Evolutionary conservation across 306 rosid genomes (phyloP).

Genomic region (Luffa aegyptiaca): DNA sequence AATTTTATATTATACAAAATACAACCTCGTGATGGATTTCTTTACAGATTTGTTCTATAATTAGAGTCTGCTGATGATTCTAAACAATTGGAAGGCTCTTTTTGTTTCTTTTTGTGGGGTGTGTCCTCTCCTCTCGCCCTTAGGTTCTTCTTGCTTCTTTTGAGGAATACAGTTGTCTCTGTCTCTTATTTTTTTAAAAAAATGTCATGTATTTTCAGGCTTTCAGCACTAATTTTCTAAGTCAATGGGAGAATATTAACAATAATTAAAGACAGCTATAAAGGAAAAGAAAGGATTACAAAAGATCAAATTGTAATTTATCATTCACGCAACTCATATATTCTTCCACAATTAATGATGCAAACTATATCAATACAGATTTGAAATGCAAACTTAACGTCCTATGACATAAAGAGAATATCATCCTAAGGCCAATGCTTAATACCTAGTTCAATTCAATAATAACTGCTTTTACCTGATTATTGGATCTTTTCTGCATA

Average conservation of each 20-base stretch:
- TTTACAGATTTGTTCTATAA: no score
- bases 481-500: constrained; percentile 47
- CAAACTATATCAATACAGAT: not conserved
- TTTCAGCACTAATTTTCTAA: not conserved
- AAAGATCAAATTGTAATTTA: not conserved
- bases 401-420: not conserved
- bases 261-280: not conserved
- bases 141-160: no score
- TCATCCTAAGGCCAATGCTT: not conserved
- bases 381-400: not conserved
- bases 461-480: constrained; percentile 43
- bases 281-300: not conserved
- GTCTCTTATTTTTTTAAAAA: no score
- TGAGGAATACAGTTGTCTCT: no score
- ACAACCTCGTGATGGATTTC: no score
- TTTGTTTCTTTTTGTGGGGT: no score
- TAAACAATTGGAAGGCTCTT: no score
- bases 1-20: no score
- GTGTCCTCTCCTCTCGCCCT: no score
- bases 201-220: not conserved
- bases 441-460: not conserved
- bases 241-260: not conserved
- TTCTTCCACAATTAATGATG: not conserved
- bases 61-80: no score
- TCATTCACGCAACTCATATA: not conserved